Conservation (phyloP, 2,329 filamentous ascomycete genomes). For the Macrophomina tecta region DNA sequence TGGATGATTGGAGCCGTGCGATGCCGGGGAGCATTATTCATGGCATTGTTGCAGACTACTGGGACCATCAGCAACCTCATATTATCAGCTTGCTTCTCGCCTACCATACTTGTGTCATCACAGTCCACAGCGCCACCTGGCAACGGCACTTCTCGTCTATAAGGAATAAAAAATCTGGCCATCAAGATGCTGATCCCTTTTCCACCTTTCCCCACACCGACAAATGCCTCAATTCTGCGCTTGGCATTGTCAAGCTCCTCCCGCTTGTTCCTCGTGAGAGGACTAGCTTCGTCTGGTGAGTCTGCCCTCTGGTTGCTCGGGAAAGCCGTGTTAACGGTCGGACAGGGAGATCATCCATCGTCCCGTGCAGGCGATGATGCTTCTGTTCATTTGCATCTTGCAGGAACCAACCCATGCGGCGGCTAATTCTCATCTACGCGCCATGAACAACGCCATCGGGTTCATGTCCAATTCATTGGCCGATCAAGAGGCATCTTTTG, state of each 20-base stretch:
- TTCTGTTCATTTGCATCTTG: constrained; percentile 15
- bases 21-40: not conserved
- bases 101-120: constrained; percentile 11
- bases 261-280: not conserved
- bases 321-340: not conserved
- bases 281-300: constrained; percentile 9
- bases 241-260: not conserved
- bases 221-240: not conserved
- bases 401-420: not conserved
- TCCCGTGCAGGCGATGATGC: constrained; percentile 5
- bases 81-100: not conserved
- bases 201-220: not conserved
- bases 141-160: constrained; percentile 4
- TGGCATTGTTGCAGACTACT: not conserved
- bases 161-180: not conserved
- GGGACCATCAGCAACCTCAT: not conserved
- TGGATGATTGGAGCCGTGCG: not conserved
- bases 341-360: not conserved
- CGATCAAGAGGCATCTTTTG: not conserved
- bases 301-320: fast-evolving
- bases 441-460: not conserved
- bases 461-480: not conserved
- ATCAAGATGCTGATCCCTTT: not conserved
- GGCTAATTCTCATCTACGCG: not conserved
- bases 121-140: constrained; percentile 8